Percentiles rank a stretch among this genome's conserved stretches.
Conservation (phyloP, 108 stramenopile species). For the Skeletonema marinoi region DNA sequence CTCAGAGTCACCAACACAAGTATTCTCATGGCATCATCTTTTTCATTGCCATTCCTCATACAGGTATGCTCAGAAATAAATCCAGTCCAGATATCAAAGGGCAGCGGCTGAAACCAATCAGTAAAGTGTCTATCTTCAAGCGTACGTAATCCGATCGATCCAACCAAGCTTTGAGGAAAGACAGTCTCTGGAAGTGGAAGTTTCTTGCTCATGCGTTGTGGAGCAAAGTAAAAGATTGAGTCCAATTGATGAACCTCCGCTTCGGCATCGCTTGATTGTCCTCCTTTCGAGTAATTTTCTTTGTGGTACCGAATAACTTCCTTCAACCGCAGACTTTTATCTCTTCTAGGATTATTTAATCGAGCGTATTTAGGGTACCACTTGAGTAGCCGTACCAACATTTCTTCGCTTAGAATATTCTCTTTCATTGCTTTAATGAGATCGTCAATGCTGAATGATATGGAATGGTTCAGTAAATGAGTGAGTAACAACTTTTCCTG, state of each 20-base stretch:
- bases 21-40: constrained; percentile 47
- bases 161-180: constrained; percentile 50
- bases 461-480: no score
- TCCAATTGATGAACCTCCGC: constrained; percentile 38
- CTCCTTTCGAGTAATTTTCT: constrained; percentile 14
- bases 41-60: constrained; percentile 52
- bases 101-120: constrained; percentile 62
- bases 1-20: constrained; percentile 51
- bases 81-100: constrained; percentile 71
- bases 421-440: constrained; percentile 38
- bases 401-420: constrained; percentile 47
- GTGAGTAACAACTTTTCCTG: no score
- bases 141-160: constrained; percentile 44
- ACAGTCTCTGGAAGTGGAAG: constrained; percentile 77
- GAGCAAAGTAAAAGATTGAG: constrained; percentile 63
- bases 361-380: constrained; percentile 73
- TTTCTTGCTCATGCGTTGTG: constrained; percentile 32
- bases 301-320: constrained; percentile 51
- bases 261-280: not conserved
- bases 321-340: constrained; percentile 46
- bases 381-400: constrained; percentile 57
- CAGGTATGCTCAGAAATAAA: constrained; percentile 61
- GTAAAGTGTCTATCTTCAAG: constrained; percentile 49
- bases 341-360: constrained; percentile 34
- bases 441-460: constrained; percentile 40